Base-by-base conservation (phyloP, 2,329 filamentous ascomycete species). In the Metarhizium humberi region DNA sequence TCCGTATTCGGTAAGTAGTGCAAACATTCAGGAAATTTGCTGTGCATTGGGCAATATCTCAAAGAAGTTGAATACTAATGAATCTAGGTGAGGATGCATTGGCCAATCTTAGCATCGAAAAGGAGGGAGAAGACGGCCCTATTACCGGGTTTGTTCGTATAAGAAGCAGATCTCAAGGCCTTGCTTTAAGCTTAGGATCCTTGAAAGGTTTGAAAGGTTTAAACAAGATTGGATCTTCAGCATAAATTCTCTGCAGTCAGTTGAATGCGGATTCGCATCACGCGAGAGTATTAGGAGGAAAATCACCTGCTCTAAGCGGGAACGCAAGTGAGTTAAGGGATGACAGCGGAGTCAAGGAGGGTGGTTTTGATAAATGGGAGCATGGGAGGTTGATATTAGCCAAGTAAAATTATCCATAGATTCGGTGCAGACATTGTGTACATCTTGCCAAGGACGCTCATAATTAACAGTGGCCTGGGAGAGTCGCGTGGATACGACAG, bases 101-200 rank as follows among this genome's bases (percentile, higher is more conserved):
- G 66, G 94, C 94, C 67, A 99, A 99, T 71, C 69, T 99, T 72
- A 96, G 92, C 70, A 96, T 99, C 66, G 94, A 99, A 74, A 92
- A 96, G 75, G 92, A 97, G 71, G 92, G 91, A 57, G 91, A 96
- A 30, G 87, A 96, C 66, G 94, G 94, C 29, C 90, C 91, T 6
- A 92, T 99, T 60, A 96, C 92, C 46, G 94, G 94, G 48, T 99
- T 99, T 72, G 92, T 99, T 60, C 86, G 94, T 69, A 99, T 99
- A 82, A 86, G 94, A 74, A 96, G 92, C 78, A 87, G 94, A 69
- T 96, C 91, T 42, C 94, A 99, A 75, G 94, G 94, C 51, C 78
- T 99, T 67, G 94, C 94, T 11, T 77, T 99, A 63, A 96, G 92
- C 74, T 77, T 99, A 60, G 94, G 94, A 36, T 95, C 90, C 51